phyloP scores from a whole-genome alignment of 257 asterid species.

The Ligustrum vulgare region DNA sequence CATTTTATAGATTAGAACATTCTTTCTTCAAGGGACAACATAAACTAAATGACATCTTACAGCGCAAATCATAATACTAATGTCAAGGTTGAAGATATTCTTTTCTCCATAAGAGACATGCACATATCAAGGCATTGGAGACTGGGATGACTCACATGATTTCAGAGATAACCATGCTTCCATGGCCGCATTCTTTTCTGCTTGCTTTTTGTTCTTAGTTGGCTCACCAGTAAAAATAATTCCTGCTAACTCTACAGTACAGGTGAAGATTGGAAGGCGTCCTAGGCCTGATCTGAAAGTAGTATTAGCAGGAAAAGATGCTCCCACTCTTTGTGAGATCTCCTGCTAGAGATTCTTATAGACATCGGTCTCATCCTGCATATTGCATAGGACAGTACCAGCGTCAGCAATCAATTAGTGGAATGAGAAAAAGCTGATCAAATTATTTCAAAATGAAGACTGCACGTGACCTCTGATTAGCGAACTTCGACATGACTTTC shows the following conservation, averaged over 20 bases:
- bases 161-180: conserved; percentile 60
- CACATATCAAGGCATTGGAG: conserved; percentile 8
- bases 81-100: background rate
- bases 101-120: background rate
- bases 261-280: conserved; percentile 49
- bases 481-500: background rate
- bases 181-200: conserved; percentile 62
- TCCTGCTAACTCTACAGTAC: conserved; percentile 53
- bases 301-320: conserved; percentile 42
- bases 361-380: conserved; percentile 59
- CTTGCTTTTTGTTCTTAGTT: conserved; percentile 57
- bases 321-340: conserved; percentile 58
- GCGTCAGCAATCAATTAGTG: background rate
- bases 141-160: conserved; percentile 33
- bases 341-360: conserved; percentile 56
- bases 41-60: background rate
- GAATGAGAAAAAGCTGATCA: background rate
- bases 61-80: background rate
- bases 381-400: background rate
- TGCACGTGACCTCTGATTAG: background rate
- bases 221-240: conserved; percentile 50
- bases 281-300: conserved; percentile 53
- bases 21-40: background rate
- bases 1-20: background rate
- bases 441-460: background rate